Base-by-base conservation (phyloP, 768 basidiomycete species). In the Harrya chromipes region DNA sequence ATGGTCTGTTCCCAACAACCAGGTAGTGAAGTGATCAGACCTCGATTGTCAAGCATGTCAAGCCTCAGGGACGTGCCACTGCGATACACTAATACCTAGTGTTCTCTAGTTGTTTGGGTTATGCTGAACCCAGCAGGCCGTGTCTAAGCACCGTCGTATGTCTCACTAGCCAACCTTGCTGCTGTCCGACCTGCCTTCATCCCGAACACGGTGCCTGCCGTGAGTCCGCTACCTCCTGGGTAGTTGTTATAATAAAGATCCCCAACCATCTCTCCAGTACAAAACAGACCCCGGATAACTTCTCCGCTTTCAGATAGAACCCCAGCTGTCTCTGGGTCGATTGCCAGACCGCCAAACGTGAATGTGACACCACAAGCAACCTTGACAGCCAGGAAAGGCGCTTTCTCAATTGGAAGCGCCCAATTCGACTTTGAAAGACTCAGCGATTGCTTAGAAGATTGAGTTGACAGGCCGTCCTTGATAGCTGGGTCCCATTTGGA, bases 321-420 rank as follows among this genome's bases (percentile, higher is more conserved):
- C 1, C 64, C 75, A 10, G 79, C 74, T 0, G 78, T 82, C 14
- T 69, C 58, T 0, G 81, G 74, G 55, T 85, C 76, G 53, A 87
- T 78, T 0, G 75, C 78, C 3, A 87, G 62, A 1, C 85, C 85
- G 0, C 85, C 84, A 68, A 85, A 87, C 2, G 83, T 87, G 68
- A 85, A 87, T 1, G 85, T 86, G 46, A 85, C 77, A 6, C 84
- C 85, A 66, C 84, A 85, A 0, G 79, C 70, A 8, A 87, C 81
- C 57, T 81, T 84, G 27, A 87, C 81, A 3, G 84, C 84, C 61
- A 85, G 67, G 55, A 83, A 82, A 0, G 82, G 82, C 12, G 70
- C 62, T 36, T 73, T 54, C 33, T 79, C 74, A 21, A 87, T 65
- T 5, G 77, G 58, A 51, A 82, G 65, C 0, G 84, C 85, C 85